A percentile compares a stretch with the other conserved stretches of the same genome.
phyloP scores from a whole-genome alignment of 2,329 filamentous ascomycete species.

The Alternaria sp. region DNA sequence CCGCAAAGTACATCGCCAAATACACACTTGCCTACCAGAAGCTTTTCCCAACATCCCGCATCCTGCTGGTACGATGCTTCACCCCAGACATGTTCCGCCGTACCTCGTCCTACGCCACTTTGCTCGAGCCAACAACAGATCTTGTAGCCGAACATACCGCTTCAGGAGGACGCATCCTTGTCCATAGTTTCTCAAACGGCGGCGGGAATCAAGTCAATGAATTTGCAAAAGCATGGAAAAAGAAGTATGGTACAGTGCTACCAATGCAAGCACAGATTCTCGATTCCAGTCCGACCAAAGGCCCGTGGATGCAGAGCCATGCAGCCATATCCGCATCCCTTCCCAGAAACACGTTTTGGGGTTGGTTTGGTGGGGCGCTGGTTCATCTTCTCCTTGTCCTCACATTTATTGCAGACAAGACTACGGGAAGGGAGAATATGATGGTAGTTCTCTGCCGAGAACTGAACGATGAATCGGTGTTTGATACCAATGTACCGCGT shows the following conservation, averaged over 20 bases:
- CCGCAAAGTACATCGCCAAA: conserved; percentile 46
- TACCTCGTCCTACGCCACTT: conserved; percentile 17
- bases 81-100: conserved; percentile 40
- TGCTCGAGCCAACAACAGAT: conserved; percentile 35
- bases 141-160: conserved; percentile 30
- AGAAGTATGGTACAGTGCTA: conserved; percentile 21
- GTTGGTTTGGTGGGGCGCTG: conserved; percentile 31
- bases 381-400: conserved; percentile 37
- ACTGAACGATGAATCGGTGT: conserved; percentile 38
- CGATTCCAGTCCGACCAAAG: conserved; percentile 45
- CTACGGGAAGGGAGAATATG: conserved; percentile 29
- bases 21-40: conserved; percentile 42
- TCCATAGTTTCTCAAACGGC: conserved; percentile 48
- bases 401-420: conserved; percentile 24
- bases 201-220: conserved; percentile 44
- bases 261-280: conserved; percentile 41
- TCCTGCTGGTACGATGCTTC: conserved; percentile 40
- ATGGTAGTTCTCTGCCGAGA: conserved; percentile 38
- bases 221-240: conserved; percentile 42
- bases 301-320: conserved; percentile 39
- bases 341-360: conserved; percentile 33
- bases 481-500: conserved; percentile 49
- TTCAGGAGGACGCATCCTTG: conserved; percentile 35
- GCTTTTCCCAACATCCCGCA: conserved; percentile 40
- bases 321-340: conserved; percentile 38